phyloP scores from a whole-genome alignment of 2,329 filamentous ascomycete genomes.

The Alternaria arborescens region DNA sequence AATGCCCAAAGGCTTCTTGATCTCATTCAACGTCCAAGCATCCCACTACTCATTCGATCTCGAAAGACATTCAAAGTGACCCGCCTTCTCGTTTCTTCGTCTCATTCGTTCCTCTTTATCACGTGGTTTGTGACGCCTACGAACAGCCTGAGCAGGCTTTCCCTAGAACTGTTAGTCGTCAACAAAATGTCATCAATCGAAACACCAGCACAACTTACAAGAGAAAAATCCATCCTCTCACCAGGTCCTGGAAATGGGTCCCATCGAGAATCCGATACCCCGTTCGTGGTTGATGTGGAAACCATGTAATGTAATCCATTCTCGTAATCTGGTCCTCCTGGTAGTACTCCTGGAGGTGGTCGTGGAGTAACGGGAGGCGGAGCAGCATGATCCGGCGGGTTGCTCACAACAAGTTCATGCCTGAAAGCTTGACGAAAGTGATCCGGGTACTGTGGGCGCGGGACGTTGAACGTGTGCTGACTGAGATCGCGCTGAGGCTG shows the following conservation, averaged over 20 bases:
- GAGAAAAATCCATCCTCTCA: neutral
- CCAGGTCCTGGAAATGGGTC: neutral
- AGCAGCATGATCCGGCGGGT: neutral
- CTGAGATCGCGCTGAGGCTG: neutral
- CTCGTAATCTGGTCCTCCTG: neutral
- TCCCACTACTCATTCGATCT: neutral
- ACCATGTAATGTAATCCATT: neutral
- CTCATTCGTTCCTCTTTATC: neutral
- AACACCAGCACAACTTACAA: neutral
- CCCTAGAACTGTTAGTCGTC: neutral
- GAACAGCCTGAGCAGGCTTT: neutral
- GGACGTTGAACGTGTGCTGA: neutral
- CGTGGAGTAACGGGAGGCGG: neutral
- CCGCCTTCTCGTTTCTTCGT: neutral
- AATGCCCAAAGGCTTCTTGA: neutral
- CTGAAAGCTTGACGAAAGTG: neutral
- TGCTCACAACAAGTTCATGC: neutral
- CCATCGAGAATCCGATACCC: neutral
- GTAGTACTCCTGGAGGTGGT: neutral
- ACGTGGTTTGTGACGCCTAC: neutral
- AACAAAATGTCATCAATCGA: neutral
- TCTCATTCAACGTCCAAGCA: neutral
- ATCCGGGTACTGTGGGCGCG: neutral
- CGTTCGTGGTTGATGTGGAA: neutral
- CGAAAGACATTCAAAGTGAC: neutral